These are phyloP conservation scores for Cladobotryum protrusum DNA, from an alignment of 2,329 filamentous ascomycete species.

Conservation along the genomic window DNA sequence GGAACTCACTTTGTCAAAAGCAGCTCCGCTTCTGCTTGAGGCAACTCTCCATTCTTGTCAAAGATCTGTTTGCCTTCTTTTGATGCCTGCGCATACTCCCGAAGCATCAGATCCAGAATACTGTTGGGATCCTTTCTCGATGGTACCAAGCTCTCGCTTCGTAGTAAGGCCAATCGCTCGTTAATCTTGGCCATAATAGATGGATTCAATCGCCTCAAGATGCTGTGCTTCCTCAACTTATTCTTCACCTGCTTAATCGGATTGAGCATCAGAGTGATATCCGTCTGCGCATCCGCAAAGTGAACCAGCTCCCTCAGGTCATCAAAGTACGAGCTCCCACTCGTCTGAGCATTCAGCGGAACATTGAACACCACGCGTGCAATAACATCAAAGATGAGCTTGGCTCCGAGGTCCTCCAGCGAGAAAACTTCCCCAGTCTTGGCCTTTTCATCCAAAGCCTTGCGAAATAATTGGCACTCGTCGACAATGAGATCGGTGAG, in stretches of 20 bases:
- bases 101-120: conserved; percentile 19
- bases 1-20: conserved; percentile 17
- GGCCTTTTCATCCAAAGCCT: conserved; percentile 8
- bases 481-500: conserved; percentile 20
- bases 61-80: neutral
- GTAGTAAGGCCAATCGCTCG: conserved; percentile 10
- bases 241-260: neutral
- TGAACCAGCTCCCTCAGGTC: conserved; percentile 12
- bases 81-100: conserved; percentile 11
- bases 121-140: conserved; percentile 15
- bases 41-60: conserved; percentile 3
- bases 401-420: conserved; percentile 17
- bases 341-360: conserved; percentile 16
- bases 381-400: conserved; percentile 21
- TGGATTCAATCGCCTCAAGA: conserved; percentile 4
- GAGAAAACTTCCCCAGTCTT: conserved; percentile 15
- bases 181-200: conserved; percentile 5
- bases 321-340: conserved; percentile 12
- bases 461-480: conserved; percentile 19
- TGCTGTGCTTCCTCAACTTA: neutral
- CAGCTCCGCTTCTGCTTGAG: conserved; percentile 8
- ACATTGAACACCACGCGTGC: conserved; percentile 18
- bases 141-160: conserved; percentile 13
- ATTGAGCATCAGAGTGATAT: conserved; percentile 6
- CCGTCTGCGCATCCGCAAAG: neutral